Percentiles rank a stretch among this genome's conserved stretches.
These are phyloP conservation scores for Aspergillus conjunctus DNA, from an alignment of 495 filamentous ascomycete species.

Conservation along the genomic window DNA sequence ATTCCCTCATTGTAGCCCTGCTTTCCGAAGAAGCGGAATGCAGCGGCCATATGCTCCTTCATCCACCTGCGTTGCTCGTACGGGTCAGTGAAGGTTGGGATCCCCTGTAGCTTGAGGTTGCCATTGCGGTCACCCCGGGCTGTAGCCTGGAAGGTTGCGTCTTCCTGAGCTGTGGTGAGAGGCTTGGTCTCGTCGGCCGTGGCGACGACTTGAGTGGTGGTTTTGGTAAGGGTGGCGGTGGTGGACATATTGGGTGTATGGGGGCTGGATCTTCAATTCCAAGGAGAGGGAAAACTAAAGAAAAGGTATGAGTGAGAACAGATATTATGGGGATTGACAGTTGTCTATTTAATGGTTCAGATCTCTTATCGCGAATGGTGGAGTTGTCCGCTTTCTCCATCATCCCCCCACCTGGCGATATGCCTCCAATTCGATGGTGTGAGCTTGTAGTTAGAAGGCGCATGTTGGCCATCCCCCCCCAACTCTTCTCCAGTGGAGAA, in stretches of 20 bases:
- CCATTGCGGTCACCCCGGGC: slow-evolving; percentile 45
- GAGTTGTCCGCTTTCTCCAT: background rate
- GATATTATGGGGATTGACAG: background rate
- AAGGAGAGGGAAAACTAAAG: background rate
- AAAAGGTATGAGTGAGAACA: background rate
- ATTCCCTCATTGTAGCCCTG: slow-evolving; percentile 71
- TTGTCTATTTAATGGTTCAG: background rate
- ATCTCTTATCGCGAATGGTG: background rate
- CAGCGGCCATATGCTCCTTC: slow-evolving; percentile 71
- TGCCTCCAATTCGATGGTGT: background rate
- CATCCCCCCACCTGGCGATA: background rate
- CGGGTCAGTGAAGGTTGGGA: slow-evolving; percentile 60
- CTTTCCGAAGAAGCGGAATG: slow-evolving; percentile 71
- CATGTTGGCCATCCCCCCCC: background rate
- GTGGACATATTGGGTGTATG: slow-evolving; percentile 10
- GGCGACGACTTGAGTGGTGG: slow-evolving; percentile 13
- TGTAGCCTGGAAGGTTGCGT: slow-evolving; percentile 38
- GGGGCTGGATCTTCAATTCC: background rate
- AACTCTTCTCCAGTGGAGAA: background rate
- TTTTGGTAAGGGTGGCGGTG: slow-evolving; percentile 9
- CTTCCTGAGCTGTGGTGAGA: slow-evolving; percentile 13
- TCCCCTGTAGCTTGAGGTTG: slow-evolving; percentile 52
- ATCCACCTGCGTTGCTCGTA: slow-evolving; percentile 66
- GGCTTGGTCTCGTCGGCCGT: slow-evolving; percentile 1
- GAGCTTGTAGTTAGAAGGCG: slow-evolving; percentile 6